Evolutionary conservation across 2,329 filamentous ascomycete genomes (phyloP).

Genomic region (Talaromyces sp.): DNA sequence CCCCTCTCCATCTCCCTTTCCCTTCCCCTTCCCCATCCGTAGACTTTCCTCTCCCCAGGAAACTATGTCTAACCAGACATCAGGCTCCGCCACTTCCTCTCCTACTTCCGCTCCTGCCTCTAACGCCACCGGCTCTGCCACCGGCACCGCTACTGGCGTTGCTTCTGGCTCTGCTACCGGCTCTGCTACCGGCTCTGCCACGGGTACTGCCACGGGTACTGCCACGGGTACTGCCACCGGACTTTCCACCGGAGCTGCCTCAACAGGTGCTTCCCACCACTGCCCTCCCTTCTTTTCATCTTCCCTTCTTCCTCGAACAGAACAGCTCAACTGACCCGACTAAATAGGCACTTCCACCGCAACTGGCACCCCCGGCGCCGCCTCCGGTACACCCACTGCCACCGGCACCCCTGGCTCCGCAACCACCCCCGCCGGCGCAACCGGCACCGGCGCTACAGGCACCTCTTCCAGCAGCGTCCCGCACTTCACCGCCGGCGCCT

Average conservation of each 20-base stretch:
- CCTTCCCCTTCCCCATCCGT: not conserved
- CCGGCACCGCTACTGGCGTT: not conserved
- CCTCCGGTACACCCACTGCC: conserved; percentile 19
- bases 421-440: not conserved
- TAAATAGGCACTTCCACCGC: conserved; percentile 10
- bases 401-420: conserved; percentile 29
- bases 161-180: not conserved
- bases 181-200: not conserved
- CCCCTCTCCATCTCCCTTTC: no score
- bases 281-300: not conserved
- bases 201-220: not conserved
- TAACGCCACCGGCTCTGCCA: conserved; percentile 7
- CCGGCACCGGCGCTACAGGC: conserved; percentile 30
- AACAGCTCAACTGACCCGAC: not conserved
- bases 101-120: not conserved
- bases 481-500: conserved; percentile 12
- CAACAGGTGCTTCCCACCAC: conserved; percentile 6
- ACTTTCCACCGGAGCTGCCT: not conserved
- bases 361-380: conserved; percentile 14
- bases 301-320: not conserved
- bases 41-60: not conserved
- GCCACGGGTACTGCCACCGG: not conserved
- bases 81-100: conserved; percentile 9
- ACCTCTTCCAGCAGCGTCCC: conserved; percentile 12
- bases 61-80: conserved; percentile 5